Evolutionary conservation across 73 alveolate species (phyloP).

Genomic region (Effrenium voratum): DNA sequence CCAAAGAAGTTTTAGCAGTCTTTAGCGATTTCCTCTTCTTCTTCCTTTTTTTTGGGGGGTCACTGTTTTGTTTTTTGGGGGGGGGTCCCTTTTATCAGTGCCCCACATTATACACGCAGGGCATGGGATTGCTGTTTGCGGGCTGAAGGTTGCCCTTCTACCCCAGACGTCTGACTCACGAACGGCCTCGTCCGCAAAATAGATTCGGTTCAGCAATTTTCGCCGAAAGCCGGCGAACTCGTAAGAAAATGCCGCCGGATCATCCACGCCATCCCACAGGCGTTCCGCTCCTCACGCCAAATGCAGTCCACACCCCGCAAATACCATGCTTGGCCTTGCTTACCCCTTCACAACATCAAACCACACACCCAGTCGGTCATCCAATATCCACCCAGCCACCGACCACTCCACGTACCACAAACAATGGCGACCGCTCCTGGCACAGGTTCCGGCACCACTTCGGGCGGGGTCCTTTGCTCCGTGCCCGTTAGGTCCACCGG

Average conservation of each 20-base stretch:
- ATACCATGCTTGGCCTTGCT: neutral
- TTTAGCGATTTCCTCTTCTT: no score
- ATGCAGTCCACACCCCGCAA: neutral
- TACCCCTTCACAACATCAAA: neutral
- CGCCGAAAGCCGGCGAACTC: conserved; percentile 60
- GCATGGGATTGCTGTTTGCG: no score
- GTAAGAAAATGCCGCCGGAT: neutral
- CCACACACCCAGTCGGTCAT: neutral
- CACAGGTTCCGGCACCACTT: neutral
- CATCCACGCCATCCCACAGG: conserved; percentile 65
- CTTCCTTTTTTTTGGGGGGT: no score
- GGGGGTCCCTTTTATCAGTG: no score
- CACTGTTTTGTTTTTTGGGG: no score
- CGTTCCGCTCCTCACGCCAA: neutral
- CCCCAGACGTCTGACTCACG: neutral
- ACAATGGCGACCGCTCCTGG: neutral
- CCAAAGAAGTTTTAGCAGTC: no score
- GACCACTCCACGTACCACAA: neutral
- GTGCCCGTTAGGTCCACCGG: no score
- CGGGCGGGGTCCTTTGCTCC: neutral
- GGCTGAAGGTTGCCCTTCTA: no score
- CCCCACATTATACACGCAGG: no score
- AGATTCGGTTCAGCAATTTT: conserved; percentile 35
- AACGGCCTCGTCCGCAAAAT: conserved; percentile 47
- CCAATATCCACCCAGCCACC: neutral